A percentile compares a stretch with the other conserved stretches of the same genome.
phyloP scores from a whole-genome alignment of 179 eudicot species.

The Amaranthus tricolor region DNA sequence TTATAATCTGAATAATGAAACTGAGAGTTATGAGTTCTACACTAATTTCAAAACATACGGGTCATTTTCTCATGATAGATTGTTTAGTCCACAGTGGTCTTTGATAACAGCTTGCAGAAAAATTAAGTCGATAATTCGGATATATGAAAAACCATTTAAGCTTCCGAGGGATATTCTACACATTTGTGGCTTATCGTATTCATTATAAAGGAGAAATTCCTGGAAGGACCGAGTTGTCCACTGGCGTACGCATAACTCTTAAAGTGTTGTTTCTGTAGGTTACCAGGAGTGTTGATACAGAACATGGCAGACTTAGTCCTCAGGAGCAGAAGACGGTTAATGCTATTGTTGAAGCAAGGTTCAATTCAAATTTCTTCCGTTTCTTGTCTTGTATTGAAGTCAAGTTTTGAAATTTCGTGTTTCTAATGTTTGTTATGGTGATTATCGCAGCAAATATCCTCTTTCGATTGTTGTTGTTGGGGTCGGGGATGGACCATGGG shows the following conservation, averaged over 20 bases:
- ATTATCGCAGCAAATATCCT: conserved; percentile 51
- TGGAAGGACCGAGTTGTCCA: neutral
- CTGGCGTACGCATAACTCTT: neutral
- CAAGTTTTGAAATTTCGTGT: neutral
- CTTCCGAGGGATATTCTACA: neutral
- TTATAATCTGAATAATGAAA: neutral
- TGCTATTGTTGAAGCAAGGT: conserved; percentile 96
- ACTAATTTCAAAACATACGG: neutral
- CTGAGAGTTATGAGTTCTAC: neutral
- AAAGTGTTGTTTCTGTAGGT: conserved; percentile 45
- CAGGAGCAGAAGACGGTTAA: conserved; percentile 80
- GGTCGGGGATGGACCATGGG: conserved; percentile 99
- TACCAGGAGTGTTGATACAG: conserved; percentile 88
- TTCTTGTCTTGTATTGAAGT: neutral
- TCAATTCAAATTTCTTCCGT: neutral
- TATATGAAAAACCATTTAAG: too few relatives aligned
- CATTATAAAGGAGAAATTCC: neutral
- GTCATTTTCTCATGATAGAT: neutral
- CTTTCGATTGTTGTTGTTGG: conserved; percentile 89
- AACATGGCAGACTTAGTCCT: conserved; percentile 59
- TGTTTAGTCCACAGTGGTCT: too few relatives aligned
- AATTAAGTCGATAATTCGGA: too few relatives aligned
- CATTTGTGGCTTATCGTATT: neutral
- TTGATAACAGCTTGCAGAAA: too few relatives aligned
- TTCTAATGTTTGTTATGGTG: conserved; percentile 26